phyloP scores from a whole-genome alignment of 257 asterid species.

The Penstemon newberryi region DNA sequence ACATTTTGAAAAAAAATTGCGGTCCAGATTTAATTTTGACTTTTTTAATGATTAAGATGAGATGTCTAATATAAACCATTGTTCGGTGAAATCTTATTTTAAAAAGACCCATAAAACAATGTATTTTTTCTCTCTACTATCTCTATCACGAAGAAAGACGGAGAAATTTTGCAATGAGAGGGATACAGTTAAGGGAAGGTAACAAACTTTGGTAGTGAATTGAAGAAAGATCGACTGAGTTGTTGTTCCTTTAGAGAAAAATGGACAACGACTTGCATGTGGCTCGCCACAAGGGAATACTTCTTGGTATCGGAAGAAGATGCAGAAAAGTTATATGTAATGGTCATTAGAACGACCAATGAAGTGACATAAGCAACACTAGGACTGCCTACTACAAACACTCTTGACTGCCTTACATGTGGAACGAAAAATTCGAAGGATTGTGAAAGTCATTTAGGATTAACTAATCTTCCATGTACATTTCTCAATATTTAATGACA shows the following conservation, averaged over 20 bases:
- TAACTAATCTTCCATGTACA: slow-evolving; percentile 67
- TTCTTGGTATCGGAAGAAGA: slow-evolving; percentile 67
- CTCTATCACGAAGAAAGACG: too few relatives aligned
- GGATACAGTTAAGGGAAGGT: too few relatives aligned
- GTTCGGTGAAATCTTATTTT: too few relatives aligned
- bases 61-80: too few relatives aligned
- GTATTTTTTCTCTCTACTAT: too few relatives aligned
- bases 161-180: too few relatives aligned
- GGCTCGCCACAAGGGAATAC: slow-evolving; percentile 57
- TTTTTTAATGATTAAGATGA: too few relatives aligned
- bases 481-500: slow-evolving; percentile 65
- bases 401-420: slow-evolving; percentile 68
- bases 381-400: slow-evolving; percentile 63
- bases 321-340: slow-evolving; percentile 56
- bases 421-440: slow-evolving; percentile 62
- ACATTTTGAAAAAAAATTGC: too few relatives aligned
- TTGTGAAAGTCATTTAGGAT: slow-evolving; percentile 98
- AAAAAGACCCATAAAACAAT: too few relatives aligned
- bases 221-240: slow-evolving; percentile 8
- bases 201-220: too few relatives aligned
- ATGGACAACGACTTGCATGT: slow-evolving; percentile 54
- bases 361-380: slow-evolving; percentile 88
- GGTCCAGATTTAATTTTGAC: too few relatives aligned
- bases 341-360: slow-evolving; percentile 45
- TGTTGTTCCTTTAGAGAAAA: slow-evolving; percentile 29